Percentiles rank a stretch among this genome's conserved stretches.
Evolutionary conservation across 139 green algal genomes (phyloP).

Genomic region (Chlamydomonas sp.): DNA sequence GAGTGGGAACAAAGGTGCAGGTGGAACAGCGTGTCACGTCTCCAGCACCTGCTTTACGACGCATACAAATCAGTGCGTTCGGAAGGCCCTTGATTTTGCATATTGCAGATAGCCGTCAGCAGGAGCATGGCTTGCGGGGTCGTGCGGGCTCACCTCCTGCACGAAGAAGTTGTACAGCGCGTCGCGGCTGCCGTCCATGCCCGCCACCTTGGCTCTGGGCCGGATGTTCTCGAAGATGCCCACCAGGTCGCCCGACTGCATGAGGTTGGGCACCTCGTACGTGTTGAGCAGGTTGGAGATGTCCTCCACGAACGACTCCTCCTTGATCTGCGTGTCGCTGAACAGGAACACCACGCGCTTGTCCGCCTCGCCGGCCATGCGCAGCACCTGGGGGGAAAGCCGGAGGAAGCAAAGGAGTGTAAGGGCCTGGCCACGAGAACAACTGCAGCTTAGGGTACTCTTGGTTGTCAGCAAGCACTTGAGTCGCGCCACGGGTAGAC

Average conservation of each 20-base stretch:
- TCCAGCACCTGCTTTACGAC: background rate
- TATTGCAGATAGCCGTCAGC: too few species aligned
- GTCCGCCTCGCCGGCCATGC: slow-evolving; percentile 72
- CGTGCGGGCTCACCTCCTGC: slow-evolving; percentile 58
- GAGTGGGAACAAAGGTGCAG: background rate
- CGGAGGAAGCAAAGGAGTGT: background rate
- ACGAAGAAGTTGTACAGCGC: slow-evolving; percentile 84
- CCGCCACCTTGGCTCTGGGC: slow-evolving; percentile 65
- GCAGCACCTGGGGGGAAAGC: slow-evolving; percentile 44
- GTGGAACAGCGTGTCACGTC: background rate
- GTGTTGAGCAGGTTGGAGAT: slow-evolving; percentile 88
- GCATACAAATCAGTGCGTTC: too few species aligned
- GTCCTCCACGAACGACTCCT: slow-evolving; percentile 83
- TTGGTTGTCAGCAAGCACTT: too few species aligned
- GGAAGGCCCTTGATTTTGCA: too few species aligned
- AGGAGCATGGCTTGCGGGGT: background rate
- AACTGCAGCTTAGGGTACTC: too few species aligned
- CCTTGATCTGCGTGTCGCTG: slow-evolving; percentile 81
- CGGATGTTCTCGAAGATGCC: slow-evolving; percentile 73
- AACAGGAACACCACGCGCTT: slow-evolving; percentile 81
- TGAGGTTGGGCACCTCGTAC: slow-evolving; percentile 83
- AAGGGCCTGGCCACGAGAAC: too few species aligned
- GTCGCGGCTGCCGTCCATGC: slow-evolving; percentile 70
- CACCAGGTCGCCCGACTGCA: slow-evolving; percentile 58
- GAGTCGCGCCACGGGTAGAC: too few species aligned